Conservation (phyloP, 2,329 filamentous ascomycete species). For the Claviceps cyperi region DNA sequence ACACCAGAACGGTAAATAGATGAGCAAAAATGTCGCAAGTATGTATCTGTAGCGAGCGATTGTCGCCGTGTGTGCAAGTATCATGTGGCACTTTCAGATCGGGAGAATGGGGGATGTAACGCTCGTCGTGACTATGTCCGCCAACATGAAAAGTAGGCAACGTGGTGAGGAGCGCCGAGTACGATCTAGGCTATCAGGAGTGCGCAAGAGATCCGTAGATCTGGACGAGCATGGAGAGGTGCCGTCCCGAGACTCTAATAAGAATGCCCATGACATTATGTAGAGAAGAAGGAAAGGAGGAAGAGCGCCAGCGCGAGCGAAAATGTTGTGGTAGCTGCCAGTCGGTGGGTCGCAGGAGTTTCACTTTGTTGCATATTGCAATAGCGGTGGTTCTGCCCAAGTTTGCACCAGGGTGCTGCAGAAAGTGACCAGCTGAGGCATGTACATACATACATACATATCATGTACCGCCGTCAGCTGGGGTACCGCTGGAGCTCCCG, state of each 20-base stretch:
- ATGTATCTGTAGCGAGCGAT: no score
- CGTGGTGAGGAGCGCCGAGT: slow-evolving; percentile 55
- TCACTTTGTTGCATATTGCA: slow-evolving; percentile 16
- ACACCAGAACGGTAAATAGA: slow-evolving; percentile 32
- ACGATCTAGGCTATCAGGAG: slow-evolving; percentile 94
- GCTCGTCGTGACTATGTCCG: slow-evolving; percentile 30
- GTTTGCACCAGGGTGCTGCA: not conserved
- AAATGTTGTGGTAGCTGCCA: slow-evolving; percentile 9
- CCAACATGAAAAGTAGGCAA: slow-evolving; percentile 42
- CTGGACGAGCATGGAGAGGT: slow-evolving; percentile 84
- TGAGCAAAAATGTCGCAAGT: no score
- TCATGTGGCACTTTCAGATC: not conserved
- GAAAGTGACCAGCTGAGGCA: not conserved
- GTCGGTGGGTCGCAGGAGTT: not conserved
- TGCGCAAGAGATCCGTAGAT: slow-evolving; percentile 78
- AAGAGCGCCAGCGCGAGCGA: slow-evolving; percentile 8
- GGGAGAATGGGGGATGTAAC: slow-evolving; percentile 23
- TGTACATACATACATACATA: no score
- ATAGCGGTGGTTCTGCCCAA: slow-evolving; percentile 1
- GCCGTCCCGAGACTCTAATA: slow-evolving; percentile 99
- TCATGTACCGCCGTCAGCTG: not conserved
- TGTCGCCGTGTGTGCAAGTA: not conserved
- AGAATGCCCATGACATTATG: slow-evolving; percentile 75
- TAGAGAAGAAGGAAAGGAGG: slow-evolving; percentile 27
- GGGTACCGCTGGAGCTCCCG: not conserved